A percentile compares a stretch with the other conserved stretches of the same genome.
Evolutionary conservation across 164 flowering plant species (phyloP).

Genomic region (Berberis thunbergii): DNA sequence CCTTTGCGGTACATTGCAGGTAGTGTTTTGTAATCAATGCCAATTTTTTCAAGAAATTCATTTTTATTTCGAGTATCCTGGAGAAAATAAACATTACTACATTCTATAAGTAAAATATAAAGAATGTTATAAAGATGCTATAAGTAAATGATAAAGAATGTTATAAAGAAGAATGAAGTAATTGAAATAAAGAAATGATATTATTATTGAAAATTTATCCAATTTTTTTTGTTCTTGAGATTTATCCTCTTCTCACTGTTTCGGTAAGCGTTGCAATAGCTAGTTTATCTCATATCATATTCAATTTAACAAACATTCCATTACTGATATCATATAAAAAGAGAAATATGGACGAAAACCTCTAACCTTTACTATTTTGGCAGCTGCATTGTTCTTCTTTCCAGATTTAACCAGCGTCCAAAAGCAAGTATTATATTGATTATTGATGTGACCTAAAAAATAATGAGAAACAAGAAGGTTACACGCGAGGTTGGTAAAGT

Average conservation of each 20-base stretch:
- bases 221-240: no score
- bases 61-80: constrained; percentile 78
- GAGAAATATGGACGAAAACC: not conserved
- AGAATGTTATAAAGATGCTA: not conserved
- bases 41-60: constrained; percentile 43
- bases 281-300: not conserved
- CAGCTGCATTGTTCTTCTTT: constrained; percentile 64
- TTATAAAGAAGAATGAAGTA: not conserved
- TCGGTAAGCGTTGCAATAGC: no score
- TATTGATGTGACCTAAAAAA: constrained; percentile 69
- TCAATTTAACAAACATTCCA: not conserved
- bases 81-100: not conserved
- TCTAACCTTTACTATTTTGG: constrained; percentile 49
- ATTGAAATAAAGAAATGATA: no score
- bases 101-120: not conserved
- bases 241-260: no score
- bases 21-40: constrained; percentile 38
- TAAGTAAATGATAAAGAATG: not conserved
- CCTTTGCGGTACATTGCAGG: constrained; percentile 63
- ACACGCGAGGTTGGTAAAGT: not conserved
- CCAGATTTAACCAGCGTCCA: constrained; percentile 88
- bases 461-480: not conserved
- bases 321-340: not conserved
- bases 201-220: no score
- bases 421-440: constrained; percentile 86